Percentiles rank a stretch among this genome's conserved stretches.
Evolutionary conservation across 495 filamentous ascomycete genomes (phyloP).

Genomic region (Elasticomyces elasticus): DNA sequence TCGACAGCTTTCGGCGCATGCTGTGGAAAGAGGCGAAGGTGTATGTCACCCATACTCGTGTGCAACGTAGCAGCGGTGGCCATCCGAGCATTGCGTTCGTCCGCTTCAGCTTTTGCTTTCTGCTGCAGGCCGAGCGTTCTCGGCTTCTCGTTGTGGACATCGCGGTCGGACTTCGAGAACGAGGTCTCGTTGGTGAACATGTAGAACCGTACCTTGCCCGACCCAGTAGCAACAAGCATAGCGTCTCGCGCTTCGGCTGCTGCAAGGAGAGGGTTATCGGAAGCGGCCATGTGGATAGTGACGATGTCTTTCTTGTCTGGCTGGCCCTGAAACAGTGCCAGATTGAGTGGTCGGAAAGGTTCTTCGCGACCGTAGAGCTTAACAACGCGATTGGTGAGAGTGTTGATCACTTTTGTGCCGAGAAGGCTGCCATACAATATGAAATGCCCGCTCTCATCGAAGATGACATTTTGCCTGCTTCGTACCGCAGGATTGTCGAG

Average conservation of each 20-base stretch:
- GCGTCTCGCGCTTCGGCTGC: slow-evolving; percentile 89
- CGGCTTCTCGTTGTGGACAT: slow-evolving; percentile 93
- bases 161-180: slow-evolving; percentile 73
- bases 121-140: slow-evolving; percentile 36
- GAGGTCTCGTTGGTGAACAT: slow-evolving; percentile 90
- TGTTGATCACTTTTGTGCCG: slow-evolving; percentile 90
- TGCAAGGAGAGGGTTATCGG: slow-evolving; percentile 80
- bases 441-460: slow-evolving; percentile 94
- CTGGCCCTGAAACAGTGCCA: slow-evolving; percentile 90
- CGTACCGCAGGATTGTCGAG: slow-evolving; percentile 59
- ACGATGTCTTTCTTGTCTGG: slow-evolving; percentile 84
- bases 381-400: slow-evolving; percentile 79
- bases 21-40: slow-evolving; percentile 84
- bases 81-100: slow-evolving; percentile 43
- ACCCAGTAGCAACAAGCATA: slow-evolving; percentile 73
- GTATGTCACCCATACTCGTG: slow-evolving; percentile 90
- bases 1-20: slow-evolving; percentile 94
- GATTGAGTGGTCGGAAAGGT: slow-evolving; percentile 66
- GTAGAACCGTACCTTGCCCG: slow-evolving; percentile 90
- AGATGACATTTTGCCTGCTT: slow-evolving; percentile 72
- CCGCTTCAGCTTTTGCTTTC: slow-evolving; percentile 43
- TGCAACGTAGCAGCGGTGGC: slow-evolving; percentile 78
- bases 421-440: slow-evolving; percentile 86
- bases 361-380: slow-evolving; percentile 85
- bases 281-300: slow-evolving; percentile 96